Base-by-base conservation (phyloP, 2,329 filamentous ascomycete species). In the Aulographum hederae region DNA sequence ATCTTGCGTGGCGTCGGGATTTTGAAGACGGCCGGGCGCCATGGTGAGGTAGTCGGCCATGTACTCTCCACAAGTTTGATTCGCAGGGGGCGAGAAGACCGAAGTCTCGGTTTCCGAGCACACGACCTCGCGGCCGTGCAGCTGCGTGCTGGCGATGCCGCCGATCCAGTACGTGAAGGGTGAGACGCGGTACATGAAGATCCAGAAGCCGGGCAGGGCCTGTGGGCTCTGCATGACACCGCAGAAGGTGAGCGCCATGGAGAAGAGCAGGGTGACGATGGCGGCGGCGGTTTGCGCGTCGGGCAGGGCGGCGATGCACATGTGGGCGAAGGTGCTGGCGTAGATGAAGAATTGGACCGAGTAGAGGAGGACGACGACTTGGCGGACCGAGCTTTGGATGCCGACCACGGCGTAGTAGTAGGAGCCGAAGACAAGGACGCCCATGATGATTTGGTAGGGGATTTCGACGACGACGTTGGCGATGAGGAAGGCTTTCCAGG, bases 381-480 rank as follows among this genome's bases (percentile, higher is more conserved):
- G 67, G 2, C 74, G 65, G 29, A 67, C 60, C 1, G 63, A 57
- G 4, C 39, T 37, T 30, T 60, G 54, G 13, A 47, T 45, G 6
- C 54, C 54, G 12, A 47, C 42, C 10, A 58, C 49, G 0, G 56
- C 52, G 37, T 78, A 81, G 59, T 80, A 80, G 59, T 73, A 78
- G 44, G 61, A 67, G 2, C 65, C 63, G 43, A 61, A 82, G 39
- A 71, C 65, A 8, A 81, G 46, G 15, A 79, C 52, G 10, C 65
- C 72, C 2, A 70, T 67, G 6, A 80, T 34, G 21, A 71, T 60
- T 32, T 69, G 62, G 52, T 64, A 84, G 0, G 76, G 76, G 2
- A 81, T 60, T 47, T 85, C 78, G 30, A 78, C 75, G 3, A 78
- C 32, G 33, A 82, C 67, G 45, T 80, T 79, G 44, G 73, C 67